Conservation (phyloP, 73 alveolate species). For the Paramecium caudatum region DNA sequence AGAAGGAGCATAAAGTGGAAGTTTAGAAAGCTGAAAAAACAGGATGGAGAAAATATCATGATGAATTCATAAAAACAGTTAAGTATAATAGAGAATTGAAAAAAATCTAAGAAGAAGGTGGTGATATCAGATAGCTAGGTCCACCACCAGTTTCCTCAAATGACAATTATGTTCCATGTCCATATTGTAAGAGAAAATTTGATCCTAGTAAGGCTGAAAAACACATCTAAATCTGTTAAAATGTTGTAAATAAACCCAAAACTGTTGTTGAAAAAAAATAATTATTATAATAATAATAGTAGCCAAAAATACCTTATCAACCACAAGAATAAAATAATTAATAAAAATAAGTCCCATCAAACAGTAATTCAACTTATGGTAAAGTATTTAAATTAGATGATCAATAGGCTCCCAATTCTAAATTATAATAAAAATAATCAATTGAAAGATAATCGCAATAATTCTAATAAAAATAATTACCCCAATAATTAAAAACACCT, state of each 20-base stretch:
- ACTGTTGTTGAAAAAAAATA: slow-evolving; percentile 74
- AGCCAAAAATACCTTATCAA: background rate
- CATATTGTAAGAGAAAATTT: slow-evolving; percentile 82
- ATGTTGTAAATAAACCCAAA: slow-evolving; percentile 82
- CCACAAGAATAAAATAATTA: background rate
- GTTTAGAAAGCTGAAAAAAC: slow-evolving; percentile 78
- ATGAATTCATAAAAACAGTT: slow-evolving; percentile 79
- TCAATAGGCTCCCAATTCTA: background rate
- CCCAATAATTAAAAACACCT: background rate
- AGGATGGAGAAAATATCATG: slow-evolving; percentile 86
- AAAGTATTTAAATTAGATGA: slow-evolving; percentile 18
- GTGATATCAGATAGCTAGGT: slow-evolving; percentile 80
- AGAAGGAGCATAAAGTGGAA: slow-evolving; percentile 69
- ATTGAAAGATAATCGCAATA: background rate
- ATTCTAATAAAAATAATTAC: background rate
- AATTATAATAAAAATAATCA: background rate
- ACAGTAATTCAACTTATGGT: slow-evolving; percentile 30
- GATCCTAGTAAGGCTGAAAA: slow-evolving; percentile 79
- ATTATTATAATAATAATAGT: background rate
- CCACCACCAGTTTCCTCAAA: slow-evolving; percentile 78
- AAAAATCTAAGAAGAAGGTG: slow-evolving; percentile 85
- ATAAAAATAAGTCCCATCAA: background rate
- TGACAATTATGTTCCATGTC: slow-evolving; percentile 79
- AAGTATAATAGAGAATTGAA: slow-evolving; percentile 82
- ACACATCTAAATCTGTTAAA: slow-evolving; percentile 85